Base-by-base conservation (phyloP, 2,329 filamentous ascomycete species). In the Alternaria incomplexa region DNA sequence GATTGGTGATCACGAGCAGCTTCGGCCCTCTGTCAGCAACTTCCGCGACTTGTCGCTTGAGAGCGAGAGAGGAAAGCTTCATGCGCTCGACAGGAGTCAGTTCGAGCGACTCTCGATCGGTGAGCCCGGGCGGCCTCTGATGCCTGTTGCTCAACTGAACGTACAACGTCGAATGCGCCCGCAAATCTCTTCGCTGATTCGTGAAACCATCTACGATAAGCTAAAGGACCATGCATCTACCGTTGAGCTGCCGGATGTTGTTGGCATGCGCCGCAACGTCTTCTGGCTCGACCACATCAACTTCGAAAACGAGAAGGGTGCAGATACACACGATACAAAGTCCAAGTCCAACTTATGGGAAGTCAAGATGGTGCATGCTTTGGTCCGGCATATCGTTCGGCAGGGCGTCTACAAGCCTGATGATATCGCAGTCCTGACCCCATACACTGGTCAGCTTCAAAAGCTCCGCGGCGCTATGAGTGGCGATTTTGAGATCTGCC, bases 361-460 rank as follows among this genome's bases (percentile, higher is more conserved):
- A 71, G 82, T 90, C 0, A 81, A 87, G 0, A 90, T 94, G 87
- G 85, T 86, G 0, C 80, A 83, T 7, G 85, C 86, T 0, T 77
- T 93, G 0, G 87, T 93, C 0, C 84, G 83, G 0, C 90, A 94
- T 70, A 77, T 94, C 1, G 81, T 90, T 6, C 83, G 84, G 0
- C 91, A 93, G 71, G 90, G 90, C 0, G 72, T 69, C 0, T 93
- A 93, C 72, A 76, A 74, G 0, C 77, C 80, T 0, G 82, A 81
- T 0, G 88, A 93, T 2, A 91, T 94, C 61, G 90, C 90, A 0
- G 87, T 95, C 0, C 73, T 94, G 6, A 93, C 91, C 0, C 89
- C 88, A 0, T 91, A 91, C 62, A 71, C 84, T 0, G 88, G 87
- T 0, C 88, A 91, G 63, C 76, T 88, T 2, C 80, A 84, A 5